Evolutionary conservation across 805 yeast genomes (phyloP), one percentile per base, ranked within the genome.

Genomic region (Saturnispora quitensis): DNA sequence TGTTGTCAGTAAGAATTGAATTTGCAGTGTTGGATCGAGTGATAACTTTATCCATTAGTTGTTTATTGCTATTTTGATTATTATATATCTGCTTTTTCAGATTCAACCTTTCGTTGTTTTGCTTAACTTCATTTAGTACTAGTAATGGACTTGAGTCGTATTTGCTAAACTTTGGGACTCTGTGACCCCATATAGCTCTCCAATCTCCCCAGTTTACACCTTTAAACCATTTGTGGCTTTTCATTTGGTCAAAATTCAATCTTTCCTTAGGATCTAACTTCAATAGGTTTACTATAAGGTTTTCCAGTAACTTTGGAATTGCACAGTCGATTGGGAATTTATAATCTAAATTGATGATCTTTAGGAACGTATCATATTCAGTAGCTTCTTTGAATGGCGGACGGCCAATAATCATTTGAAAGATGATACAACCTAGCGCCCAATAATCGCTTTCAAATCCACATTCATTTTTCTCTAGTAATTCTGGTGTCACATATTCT

Each of bases 401-500:
- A 24, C 72, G 69, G 0, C 97, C 97, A 44, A 84, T 81, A 49
- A 87, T 76, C 62, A 90, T 76, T 66, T 89, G 97, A 65, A 75
- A 89, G 40, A 90, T 67, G 36, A 89, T 86, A 67, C 97, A 89
- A 1, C 96, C 97, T 51, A 89, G 66, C 1, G 97, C 96, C 97
- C 97, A 89, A n/a, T 87, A 68, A 65, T 89, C 97, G 33, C 91
- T 76, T 56, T 84, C 84, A 62, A 80, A 86, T 18, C 95, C 93
- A 62, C 96, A 88, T 36, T 77, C 73, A 64, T 91, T 93, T 60
- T 78, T 75, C 47, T 82, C 77, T 47, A 93, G 71, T 40, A 93
- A 70, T 65, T 93, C 99, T 0, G 98, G 99, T 0, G 96, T 84
- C 2, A 93, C 97, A 62, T 90, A 90, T 63, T 90, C 97, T 0